Evolutionary conservation across 2,329 filamentous ascomycete species (phyloP).

Genomic region (Berkeleyomyces rouxiae): DNA sequence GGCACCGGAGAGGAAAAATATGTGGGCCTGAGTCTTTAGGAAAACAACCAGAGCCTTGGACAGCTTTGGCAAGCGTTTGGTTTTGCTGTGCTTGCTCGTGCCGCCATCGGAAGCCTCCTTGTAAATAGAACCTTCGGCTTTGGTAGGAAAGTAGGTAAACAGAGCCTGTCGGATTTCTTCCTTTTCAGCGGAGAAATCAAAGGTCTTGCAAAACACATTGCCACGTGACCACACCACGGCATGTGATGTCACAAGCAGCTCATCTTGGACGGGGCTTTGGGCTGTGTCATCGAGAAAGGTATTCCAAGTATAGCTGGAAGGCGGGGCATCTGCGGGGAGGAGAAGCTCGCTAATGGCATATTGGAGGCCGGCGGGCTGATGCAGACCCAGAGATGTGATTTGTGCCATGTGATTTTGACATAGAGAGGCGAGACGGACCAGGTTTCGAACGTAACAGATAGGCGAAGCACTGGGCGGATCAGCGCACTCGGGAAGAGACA

Average conservation of each 20-base stretch:
- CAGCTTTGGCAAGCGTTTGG: constrained; percentile 1
- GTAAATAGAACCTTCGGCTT: neutral
- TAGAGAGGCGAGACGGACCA: neutral
- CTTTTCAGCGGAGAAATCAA: constrained; percentile 72
- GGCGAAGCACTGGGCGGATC: too few species aligned
- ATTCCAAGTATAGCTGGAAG: constrained; percentile 61
- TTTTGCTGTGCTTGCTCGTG: constrained; percentile 1
- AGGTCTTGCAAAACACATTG: constrained; percentile 67
- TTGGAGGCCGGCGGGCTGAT: constrained; percentile 68
- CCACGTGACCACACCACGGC: constrained; percentile 83
- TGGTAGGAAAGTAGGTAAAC: constrained; percentile 57
- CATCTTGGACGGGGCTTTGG: constrained; percentile 37
- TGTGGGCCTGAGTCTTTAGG: constrained; percentile 79
- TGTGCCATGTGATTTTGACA: constrained; percentile 52
- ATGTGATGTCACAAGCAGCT: constrained; percentile 57
- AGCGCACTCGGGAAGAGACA: too few species aligned
- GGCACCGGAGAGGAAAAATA: constrained; percentile 78
- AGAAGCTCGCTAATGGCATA: constrained; percentile 72
- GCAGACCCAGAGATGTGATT: constrained; percentile 77
- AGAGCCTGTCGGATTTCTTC: constrained; percentile 76
- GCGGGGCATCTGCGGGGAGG: constrained; percentile 48
- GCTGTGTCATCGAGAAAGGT: constrained; percentile 25
- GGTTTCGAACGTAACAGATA: too few species aligned
- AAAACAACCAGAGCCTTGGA: constrained; percentile 68
- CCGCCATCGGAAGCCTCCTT: neutral